A percentile compares a stretch with the other conserved stretches of the same genome.
Evolutionary conservation across 306 rosid species (phyloP).

Genomic region (Glycine tomentella): DNA sequence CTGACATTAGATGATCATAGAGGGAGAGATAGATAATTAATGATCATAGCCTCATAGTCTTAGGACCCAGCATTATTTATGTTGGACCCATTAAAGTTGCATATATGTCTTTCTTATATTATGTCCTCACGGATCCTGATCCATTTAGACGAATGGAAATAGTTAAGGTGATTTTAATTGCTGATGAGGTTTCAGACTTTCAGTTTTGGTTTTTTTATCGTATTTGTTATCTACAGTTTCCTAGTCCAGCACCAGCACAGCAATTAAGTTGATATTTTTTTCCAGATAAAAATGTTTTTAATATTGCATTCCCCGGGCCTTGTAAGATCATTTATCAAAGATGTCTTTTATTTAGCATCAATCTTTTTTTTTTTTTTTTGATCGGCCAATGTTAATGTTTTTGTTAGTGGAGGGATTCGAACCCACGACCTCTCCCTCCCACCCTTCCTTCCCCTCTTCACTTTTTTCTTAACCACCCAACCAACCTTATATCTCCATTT

Average conservation of each 20-base stretch:
- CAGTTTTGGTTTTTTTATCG: neutral
- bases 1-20: neutral
- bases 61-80: neutral
- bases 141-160: neutral
- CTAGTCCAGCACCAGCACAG: neutral
- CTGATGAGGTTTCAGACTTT: neutral
- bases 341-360: neutral
- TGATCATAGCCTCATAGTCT: neutral
- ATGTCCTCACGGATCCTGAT: neutral
- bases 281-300: slow-evolving; percentile 7
- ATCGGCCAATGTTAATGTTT: no score
- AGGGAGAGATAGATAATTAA: neutral
- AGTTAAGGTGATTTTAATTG: neutral
- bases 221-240: neutral
- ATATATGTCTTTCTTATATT: neutral
- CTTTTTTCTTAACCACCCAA: no score
- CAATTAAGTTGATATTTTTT: neutral
- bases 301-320: slow-evolving; percentile 25
- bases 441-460: no score
- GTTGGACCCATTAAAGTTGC: neutral
- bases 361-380: no score
- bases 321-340: slow-evolving; percentile 11
- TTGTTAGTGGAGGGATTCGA: no score
- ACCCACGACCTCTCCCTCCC: no score
- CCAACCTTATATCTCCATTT: no score